Evolutionary conservation across 345 rosid genomes (phyloP), one percentile per base, ranked within the genome.

Genomic region (Heritiera littoralis): DNA sequence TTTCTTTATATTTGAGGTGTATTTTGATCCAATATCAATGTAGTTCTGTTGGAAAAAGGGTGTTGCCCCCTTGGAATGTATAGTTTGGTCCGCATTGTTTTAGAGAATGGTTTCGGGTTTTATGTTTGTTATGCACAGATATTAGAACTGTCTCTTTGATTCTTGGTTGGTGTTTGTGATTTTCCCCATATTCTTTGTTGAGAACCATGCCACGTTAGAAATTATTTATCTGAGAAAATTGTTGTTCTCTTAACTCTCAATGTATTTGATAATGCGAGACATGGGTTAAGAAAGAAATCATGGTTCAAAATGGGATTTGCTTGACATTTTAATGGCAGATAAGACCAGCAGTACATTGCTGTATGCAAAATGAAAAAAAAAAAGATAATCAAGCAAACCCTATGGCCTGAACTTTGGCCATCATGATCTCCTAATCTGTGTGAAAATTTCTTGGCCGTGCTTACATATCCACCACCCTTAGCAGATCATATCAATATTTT

Each of bases 21-120:
- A 51, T 71, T 51, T 30, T 71, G 60, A 71, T 51, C 45, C 45
- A 71, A 30, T 6, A 30, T 51, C 58, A 70, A 48, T 74, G 54
- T 59, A 43, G 43, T 41, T 41, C 43, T 41, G 43, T 41, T 41
- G 54, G 56, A 72, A 45, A 20, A 1, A 28, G 54, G 11, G 4
- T 35, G 30, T 56, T 74, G 66, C 32, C 49, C 13, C 40, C 32
- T 56, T 58, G 48, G 17, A 38, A 43, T 58, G 35, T 20, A 18
- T n/a, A 74, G 18, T 41, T 5, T 55, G 23, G 61, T 74, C 40
- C 2, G 7, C 67, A 13, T 75, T 60, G 41, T 23, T 41, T 74
- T 41, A 58, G 43, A 41, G 77, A 28, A 74, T 38, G 52, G 55
- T 58, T 74, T 23, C 30, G 6, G 67, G 77, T 1, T 74, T 59